phyloP scores from a whole-genome alignment of 129 eudicot species.

The Artemisia argyi region DNA sequence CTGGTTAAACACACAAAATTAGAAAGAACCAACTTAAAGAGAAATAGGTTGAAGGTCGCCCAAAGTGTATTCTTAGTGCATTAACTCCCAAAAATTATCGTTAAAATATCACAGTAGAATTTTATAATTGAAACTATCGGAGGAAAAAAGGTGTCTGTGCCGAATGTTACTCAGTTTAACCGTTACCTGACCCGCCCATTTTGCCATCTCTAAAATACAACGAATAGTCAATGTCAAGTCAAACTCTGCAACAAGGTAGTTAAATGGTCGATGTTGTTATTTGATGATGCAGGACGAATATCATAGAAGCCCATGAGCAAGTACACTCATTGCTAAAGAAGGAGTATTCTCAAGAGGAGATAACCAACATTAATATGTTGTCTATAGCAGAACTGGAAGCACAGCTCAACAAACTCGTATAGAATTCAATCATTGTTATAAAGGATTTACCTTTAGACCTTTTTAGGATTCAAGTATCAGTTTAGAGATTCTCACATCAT shows the following conservation, averaged over 20 bases:
- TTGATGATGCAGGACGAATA: conserved; percentile 92
- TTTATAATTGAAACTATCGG: too few relatives aligned
- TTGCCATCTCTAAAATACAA: too few relatives aligned
- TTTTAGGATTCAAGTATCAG: not conserved
- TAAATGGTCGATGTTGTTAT: too few relatives aligned
- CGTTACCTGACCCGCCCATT: too few relatives aligned
- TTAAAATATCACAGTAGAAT: too few relatives aligned
- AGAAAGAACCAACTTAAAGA: too few relatives aligned
- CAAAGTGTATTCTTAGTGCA: too few relatives aligned
- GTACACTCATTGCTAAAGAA: conserved; percentile 57
- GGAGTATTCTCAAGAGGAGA: conserved; percentile 74
- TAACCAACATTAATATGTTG: conserved; percentile 57
- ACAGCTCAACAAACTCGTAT: conserved; percentile 68
- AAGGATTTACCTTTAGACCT: not conserved
- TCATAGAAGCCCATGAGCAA: conserved; percentile 88
- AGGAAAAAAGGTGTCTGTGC: too few relatives aligned
- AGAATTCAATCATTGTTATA: conserved; percentile 7
- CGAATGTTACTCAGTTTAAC: too few relatives aligned
- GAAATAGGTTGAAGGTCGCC: not conserved
- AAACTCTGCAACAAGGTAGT: not conserved
- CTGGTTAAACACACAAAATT: too few relatives aligned
- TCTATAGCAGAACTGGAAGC: conserved; percentile 71
- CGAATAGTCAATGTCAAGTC: not conserved
- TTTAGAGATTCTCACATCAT: not conserved
- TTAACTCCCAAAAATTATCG: too few relatives aligned